phyloP scores from a whole-genome alignment of 768 basidiomycete species.

The Podaxis rugospora region DNA sequence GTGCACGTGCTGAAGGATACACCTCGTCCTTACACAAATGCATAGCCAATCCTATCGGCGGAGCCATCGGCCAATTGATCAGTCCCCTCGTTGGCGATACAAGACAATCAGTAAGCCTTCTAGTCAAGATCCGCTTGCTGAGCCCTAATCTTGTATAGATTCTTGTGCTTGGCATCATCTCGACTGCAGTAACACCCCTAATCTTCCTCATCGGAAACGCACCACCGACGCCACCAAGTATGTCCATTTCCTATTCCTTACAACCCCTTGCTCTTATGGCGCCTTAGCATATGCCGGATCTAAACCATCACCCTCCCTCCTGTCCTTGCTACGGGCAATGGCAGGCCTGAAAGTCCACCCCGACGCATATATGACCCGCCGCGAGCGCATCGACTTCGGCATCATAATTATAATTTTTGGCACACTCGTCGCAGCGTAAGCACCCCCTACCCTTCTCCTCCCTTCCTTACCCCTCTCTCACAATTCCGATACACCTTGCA shows the following conservation, averaged over 20 bases:
- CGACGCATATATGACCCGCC: slow-evolving; percentile 53
- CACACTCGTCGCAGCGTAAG: slow-evolving; percentile 58
- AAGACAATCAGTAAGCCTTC: slow-evolving; percentile 51
- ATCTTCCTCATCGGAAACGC: slow-evolving; percentile 52
- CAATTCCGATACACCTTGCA: not conserved
- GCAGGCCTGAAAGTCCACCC: slow-evolving; percentile 35
- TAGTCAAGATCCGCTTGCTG: not conserved
- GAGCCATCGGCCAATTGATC: slow-evolving; percentile 68
- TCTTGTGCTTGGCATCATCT: slow-evolving; percentile 66
- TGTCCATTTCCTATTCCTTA: slow-evolving; percentile 13
- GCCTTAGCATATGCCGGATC: slow-evolving; percentile 61
- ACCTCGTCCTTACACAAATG: not conserved
- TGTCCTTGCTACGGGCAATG: slow-evolving; percentile 51
- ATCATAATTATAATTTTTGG: slow-evolving; percentile 62
- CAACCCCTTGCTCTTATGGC: slow-evolving; percentile 11
- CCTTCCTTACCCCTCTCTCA: not conserved
- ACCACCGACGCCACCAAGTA: slow-evolving; percentile 81
- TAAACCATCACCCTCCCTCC: slow-evolving; percentile 48
- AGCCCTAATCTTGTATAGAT: slow-evolving; percentile 38
- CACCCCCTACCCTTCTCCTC: slow-evolving; percentile 6
- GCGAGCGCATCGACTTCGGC: slow-evolving; percentile 68
- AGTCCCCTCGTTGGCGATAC: slow-evolving; percentile 56
- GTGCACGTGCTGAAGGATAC: not conserved
- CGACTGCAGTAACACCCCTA: slow-evolving; percentile 55
- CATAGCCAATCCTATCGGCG: slow-evolving; percentile 69